Evolutionary conservation across 2,329 filamentous ascomycete genomes (phyloP).

Genomic region (Macrophomina phaseolina): DNA sequence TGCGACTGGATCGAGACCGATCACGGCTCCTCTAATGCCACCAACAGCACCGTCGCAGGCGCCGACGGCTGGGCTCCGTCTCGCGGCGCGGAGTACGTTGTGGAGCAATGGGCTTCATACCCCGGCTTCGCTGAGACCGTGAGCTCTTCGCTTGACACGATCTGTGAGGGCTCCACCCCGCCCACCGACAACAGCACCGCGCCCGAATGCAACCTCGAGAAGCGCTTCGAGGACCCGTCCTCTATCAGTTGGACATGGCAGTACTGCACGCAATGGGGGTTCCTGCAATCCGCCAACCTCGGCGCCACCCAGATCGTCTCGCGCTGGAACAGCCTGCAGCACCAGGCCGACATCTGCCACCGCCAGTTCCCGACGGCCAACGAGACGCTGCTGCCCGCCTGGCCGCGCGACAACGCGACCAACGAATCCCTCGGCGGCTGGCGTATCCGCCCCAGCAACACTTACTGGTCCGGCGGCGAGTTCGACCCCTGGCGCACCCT

Average conservation of each 20-base stretch:
- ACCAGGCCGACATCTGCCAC: slow-evolving; percentile 54
- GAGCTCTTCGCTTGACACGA: slow-evolving; percentile 7
- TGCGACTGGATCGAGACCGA: slow-evolving; percentile 56
- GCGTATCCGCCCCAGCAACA: slow-evolving; percentile 58
- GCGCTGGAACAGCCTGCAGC: slow-evolving; percentile 52
- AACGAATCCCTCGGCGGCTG: slow-evolving; percentile 58
- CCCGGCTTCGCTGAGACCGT: slow-evolving; percentile 34
- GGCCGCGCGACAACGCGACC: slow-evolving; percentile 45
- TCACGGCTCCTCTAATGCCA: slow-evolving; percentile 37
- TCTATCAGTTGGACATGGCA: slow-evolving; percentile 58
- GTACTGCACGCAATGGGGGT: slow-evolving; percentile 61
- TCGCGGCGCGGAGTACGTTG: slow-evolving; percentile 49
- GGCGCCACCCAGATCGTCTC: slow-evolving; percentile 56
- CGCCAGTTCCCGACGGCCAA: slow-evolving; percentile 54
- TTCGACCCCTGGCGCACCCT: slow-evolving; percentile 60
- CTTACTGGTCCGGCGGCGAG: slow-evolving; percentile 57
- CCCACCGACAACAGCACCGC: slow-evolving; percentile 26
- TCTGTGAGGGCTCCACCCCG: slow-evolving; percentile 31
- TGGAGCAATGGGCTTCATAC: slow-evolving; percentile 47
- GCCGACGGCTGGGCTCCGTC: slow-evolving; percentile 49
- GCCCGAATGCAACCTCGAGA: slow-evolving; percentile 13
- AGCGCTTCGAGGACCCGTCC: slow-evolving; percentile 6
- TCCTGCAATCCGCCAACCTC: slow-evolving; percentile 55
- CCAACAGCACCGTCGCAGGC: slow-evolving; percentile 37
- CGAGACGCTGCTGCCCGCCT: slow-evolving; percentile 46